Base-by-base conservation (phyloP, 352 stramenopile species). In the Phytophthora lateralis region DNA sequence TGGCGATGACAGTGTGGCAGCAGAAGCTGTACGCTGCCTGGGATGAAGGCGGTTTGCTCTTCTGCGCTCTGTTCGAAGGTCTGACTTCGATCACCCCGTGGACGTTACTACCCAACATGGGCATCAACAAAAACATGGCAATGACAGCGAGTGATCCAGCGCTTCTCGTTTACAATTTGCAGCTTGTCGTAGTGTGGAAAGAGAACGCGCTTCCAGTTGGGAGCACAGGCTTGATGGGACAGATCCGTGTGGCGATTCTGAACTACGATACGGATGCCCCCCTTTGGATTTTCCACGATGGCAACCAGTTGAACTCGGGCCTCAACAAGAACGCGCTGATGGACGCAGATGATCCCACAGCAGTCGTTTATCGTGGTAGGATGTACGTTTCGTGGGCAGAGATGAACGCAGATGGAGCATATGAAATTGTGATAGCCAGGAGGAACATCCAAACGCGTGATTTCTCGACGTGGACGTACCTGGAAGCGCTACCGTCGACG, bases 211-310 rank as follows among this genome's bases (percentile, higher is more conserved):
- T 63, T 18, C 66, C 27, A 15, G 56, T 27, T 14, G 48, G 48
- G 3, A 65, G 54, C 17, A 60, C 27, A 17, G 37, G 35, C 2
- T 48, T 76, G 4, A 63, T 78, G 4, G 76, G 82, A 0, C 83
- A 90, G 34, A 76, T 91, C 37, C 79, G 78, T 4, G 66, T 91
- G 5, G 78, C 82, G 0, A 55, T 88, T 55, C 61, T 66, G 21
- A 91, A 88, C 24, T 68, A 82, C 37, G 78, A 84, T 27, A 53
- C 49, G 14, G 69, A 85, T 21, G 76, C 80, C 0, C 78, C 75
- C 0, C 42, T 85, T 2, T 93, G 84, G 84, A 88, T 88, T 27
- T 90, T 91, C 39, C 82, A 93, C 57, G 84, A 93, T 43, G 78
- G 80, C 2, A 88, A 89, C 34, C 34, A 73, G 0, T 7, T 53